These are phyloP conservation scores for Niebla homalea DNA, from an alignment of 495 filamentous ascomycete species.

Conservation along the genomic window DNA sequence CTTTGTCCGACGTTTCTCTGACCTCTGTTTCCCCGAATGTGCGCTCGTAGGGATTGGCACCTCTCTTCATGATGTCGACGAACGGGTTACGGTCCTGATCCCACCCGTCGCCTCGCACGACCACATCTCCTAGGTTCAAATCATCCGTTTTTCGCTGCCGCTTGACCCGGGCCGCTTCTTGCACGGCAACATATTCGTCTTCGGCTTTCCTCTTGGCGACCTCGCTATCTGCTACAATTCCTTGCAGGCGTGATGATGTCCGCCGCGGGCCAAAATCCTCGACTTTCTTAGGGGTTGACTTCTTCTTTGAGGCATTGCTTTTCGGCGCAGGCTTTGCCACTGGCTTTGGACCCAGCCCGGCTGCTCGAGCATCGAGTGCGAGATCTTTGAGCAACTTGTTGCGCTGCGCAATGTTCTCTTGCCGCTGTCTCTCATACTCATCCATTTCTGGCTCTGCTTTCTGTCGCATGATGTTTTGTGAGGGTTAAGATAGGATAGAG, in stretches of 20 bases:
- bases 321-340: conserved; percentile 17
- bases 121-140: conserved; percentile 60
- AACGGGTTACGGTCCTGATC: conserved; percentile 38
- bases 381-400: conserved; percentile 52
- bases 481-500: neutral
- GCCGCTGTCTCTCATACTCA: conserved; percentile 57
- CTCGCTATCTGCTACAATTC: conserved; percentile 56
- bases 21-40: conserved; percentile 77
- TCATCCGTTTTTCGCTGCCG: conserved; percentile 56
- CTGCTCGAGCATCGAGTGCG: conserved; percentile 36
- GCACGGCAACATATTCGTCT: conserved; percentile 48
- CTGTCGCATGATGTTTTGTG: neutral
- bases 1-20: conserved; percentile 64
- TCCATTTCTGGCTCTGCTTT: conserved; percentile 28
- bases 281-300: conserved; percentile 33
- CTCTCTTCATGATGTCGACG: conserved; percentile 47
- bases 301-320: conserved; percentile 33
- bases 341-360: conserved; percentile 34
- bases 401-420: conserved; percentile 62
- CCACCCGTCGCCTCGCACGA: conserved; percentile 58
- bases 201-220: conserved; percentile 70
- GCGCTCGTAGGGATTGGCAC: conserved; percentile 62
- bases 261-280: conserved; percentile 42
- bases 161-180: conserved; percentile 54
- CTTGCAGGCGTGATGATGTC: conserved; percentile 52